Conservation (phyloP, 176 grass and related monocot species). For the Zoysia pacifica region DNA sequence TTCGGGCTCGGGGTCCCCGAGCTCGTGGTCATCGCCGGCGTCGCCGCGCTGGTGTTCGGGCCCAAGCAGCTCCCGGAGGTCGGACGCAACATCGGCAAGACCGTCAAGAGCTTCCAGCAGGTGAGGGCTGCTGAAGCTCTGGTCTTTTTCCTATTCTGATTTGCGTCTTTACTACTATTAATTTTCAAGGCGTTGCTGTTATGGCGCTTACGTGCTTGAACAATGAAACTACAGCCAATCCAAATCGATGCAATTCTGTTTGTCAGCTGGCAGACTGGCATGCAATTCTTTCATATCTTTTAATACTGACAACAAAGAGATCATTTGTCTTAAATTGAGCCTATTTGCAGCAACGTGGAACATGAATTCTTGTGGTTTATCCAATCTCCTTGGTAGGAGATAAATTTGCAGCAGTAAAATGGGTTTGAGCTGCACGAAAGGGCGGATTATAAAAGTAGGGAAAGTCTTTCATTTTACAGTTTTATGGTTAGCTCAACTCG, state of each 20-base stretch:
- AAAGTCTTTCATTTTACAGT: neutral
- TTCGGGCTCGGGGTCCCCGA: constrained; percentile 81
- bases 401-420: neutral
- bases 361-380: neutral
- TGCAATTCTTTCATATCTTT: neutral
- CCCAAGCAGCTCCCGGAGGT: constrained; percentile 90
- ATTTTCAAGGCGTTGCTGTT: no score
- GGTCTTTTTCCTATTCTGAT: no score
- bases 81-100: constrained; percentile 79
- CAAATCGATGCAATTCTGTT: neutral
- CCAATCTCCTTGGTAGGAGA: neutral
- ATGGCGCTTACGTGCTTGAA: no score
- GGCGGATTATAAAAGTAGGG: neutral
- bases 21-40: constrained; percentile 82
- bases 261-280: neutral
- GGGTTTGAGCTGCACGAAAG: neutral
- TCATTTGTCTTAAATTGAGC: neutral
- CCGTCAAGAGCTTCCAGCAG: constrained; percentile 94
- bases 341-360: neutral
- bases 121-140: constrained; percentile 32
- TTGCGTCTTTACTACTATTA: no score
- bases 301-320: neutral
- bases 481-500: neutral
- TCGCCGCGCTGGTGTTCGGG: constrained; percentile 79
- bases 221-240: neutral